A percentile compares a stretch with the other conserved stretches of the same genome.
Conservation (phyloP, 2,329 filamentous ascomycete genomes). For the Chaetothyriales sp. region DNA sequence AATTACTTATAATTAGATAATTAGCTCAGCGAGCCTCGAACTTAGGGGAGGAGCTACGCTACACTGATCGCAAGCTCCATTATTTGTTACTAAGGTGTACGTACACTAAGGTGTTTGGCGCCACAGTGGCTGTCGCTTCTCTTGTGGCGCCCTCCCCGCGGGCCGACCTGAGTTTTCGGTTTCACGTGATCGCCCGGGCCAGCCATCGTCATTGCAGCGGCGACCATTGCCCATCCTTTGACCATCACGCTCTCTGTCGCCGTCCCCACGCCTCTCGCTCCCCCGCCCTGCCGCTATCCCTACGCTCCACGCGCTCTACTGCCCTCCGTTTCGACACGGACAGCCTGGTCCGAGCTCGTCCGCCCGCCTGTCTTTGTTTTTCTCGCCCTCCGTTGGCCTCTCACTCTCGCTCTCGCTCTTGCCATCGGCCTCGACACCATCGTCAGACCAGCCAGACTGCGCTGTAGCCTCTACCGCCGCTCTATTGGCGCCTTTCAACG, state of each 20-base stretch:
- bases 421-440: neutral
- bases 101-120: too few relatives aligned
- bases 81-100: too few relatives aligned
- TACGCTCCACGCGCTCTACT: neutral
- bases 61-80: too few relatives aligned
- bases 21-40: too few relatives aligned
- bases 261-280: neutral
- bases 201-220: neutral
- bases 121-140: too few relatives aligned
- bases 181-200: neutral
- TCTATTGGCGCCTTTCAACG: neutral
- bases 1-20: too few relatives aligned
- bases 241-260: neutral
- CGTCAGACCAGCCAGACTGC: neutral
- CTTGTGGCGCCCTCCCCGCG: too few relatives aligned
- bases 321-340: neutral
- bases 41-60: too few relatives aligned
- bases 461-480: neutral
- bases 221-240: neutral
- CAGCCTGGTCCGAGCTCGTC: neutral
- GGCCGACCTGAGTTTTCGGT: neutral
- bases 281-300: too few relatives aligned
- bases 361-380: neutral
- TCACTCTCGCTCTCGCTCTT: neutral
- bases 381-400: neutral